These are phyloP conservation scores for Pseudogymnoascus sp. DNA, from an alignment of 2,329 filamentous ascomycete species.

Conservation along the genomic window DNA sequence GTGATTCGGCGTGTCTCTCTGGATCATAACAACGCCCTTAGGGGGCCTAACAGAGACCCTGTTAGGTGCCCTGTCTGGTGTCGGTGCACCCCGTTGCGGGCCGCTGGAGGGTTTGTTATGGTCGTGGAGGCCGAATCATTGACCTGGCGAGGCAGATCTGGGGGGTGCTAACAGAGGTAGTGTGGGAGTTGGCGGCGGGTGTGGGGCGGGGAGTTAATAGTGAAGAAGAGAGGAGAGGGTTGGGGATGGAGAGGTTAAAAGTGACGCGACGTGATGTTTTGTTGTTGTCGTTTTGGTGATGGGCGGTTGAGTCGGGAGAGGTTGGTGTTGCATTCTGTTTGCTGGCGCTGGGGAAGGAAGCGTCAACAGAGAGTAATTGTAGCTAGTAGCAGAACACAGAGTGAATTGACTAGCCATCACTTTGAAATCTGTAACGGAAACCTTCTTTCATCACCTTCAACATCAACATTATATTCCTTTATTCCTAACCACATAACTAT, in stretches of 20 bases:
- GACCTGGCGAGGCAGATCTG: background rate
- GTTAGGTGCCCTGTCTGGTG: background rate
- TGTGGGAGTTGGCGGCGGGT: background rate
- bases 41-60: background rate
- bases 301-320: background rate
- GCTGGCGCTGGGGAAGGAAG: constrained; percentile 1
- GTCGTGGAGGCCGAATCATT: background rate
- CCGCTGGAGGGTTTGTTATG: constrained; percentile 4
- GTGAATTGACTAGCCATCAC: background rate
- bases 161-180: background rate
- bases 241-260: background rate
- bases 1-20: background rate
- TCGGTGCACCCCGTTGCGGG: constrained; percentile 1
- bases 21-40: constrained; percentile 4
- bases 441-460: background rate
- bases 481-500: background rate
- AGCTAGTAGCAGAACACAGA: background rate
- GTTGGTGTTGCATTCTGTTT: constrained; percentile 7
- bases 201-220: background rate
- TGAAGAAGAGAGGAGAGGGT: background rate
- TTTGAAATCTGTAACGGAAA: background rate
- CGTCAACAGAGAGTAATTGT: background rate
- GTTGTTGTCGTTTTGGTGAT: constrained; percentile 4
- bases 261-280: constrained; percentile 6
- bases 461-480: background rate